Base-by-base conservation (phyloP, 352 stramenopile species). In the Pythium aquatile region DNA sequence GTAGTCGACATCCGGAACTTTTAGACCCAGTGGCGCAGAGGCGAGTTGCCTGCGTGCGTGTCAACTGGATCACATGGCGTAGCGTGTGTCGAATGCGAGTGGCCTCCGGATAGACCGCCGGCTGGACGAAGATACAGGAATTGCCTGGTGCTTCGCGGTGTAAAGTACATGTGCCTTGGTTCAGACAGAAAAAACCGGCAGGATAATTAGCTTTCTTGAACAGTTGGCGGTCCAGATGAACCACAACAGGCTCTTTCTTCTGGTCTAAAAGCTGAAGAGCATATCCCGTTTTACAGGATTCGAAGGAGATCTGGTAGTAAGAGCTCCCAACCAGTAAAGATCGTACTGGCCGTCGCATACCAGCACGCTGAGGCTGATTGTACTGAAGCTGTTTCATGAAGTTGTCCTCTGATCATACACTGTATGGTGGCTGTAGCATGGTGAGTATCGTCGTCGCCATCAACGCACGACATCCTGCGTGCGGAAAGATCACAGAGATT, bases 161-260 rank as follows among this genome's bases (percentile, higher is more conserved):
- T 51, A 51, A 51, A 51, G 44, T 17, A 51, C n/a, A 6, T 51
- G 40, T 16, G 44, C 11, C 6, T 5, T 37, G 32, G 39, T 47
- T 54, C 47, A 54, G 24, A 20, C n/a, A 20, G 48, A 20, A 26
- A 37, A 37, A 24, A 24, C 39, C 11, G n/a, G n/a, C 2, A 51
- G 29, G 52, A 17, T 46, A 44, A 47, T 58, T 58, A 58, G 52
- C 32, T 58, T 44, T 32, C 32, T 30, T 44, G 29, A 58, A 58
- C 52, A 58, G 52, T 44, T 58, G 52, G 52, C 5, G 29, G 9
- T 28, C 52, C 52, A 40, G 29, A 39, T 58, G 52, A 39, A 29
- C 16, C 5, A 1, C 9, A n/a, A n/a, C 48, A 37, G 26, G 28
- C 48, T 55, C 30, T 55, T 32, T 20, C 48, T 29, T 51, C n/a